Base-by-base conservation (phyloP, 768 basidiomycete species). In the Suillus variegatus region DNA sequence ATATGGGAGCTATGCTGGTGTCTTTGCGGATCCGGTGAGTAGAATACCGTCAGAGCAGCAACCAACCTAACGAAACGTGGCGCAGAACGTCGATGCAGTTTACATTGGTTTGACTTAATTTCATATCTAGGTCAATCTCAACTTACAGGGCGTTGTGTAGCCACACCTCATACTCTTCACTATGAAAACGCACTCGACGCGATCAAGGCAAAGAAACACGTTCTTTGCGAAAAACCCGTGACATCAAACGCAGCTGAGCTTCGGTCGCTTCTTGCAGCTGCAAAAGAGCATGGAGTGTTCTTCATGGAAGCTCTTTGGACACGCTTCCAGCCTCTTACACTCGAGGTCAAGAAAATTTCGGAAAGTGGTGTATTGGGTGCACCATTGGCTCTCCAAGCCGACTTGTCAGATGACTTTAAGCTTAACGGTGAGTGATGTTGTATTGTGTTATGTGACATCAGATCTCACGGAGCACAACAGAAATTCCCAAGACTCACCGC, bases 281-380 rank as follows among this genome's bases (percentile, higher is more conserved):
- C 95, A 2, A 91, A 90, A 75, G 86, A 92, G 73, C 80, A 89
- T 70, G 85, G 88, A 20, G 83, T 94, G 1, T 96, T 96, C 81
- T 86, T 96, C 71, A 95, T 96, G 94, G 95, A 96, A 77, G 93
- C 91, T 0, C 81, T 94, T 77, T 94, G 93, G 92, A 94, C 93
- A 43, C 83, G 91, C 43, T 93, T 93, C 81, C 88, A 91, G 64
- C 91, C 91, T 14, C 82, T 92, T 65, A 79, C 82, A 12, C 72
- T 80, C 20, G 91, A 90, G 66, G 79, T 93, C 62, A 88, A 89
- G 76, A 81, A 82, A 66, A 77, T 92, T 55, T 82, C 85, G 1
- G 86, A 90, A 60, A 81, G 82, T 63, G 90, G 89, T 6, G 76
- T 74, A n/a, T 80, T 94, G 25, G 92, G 92, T 8, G 78, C 82